Base-by-base conservation (phyloP, 2,329 filamentous ascomycete species). In the Clonostachys rhizophaga region DNA sequence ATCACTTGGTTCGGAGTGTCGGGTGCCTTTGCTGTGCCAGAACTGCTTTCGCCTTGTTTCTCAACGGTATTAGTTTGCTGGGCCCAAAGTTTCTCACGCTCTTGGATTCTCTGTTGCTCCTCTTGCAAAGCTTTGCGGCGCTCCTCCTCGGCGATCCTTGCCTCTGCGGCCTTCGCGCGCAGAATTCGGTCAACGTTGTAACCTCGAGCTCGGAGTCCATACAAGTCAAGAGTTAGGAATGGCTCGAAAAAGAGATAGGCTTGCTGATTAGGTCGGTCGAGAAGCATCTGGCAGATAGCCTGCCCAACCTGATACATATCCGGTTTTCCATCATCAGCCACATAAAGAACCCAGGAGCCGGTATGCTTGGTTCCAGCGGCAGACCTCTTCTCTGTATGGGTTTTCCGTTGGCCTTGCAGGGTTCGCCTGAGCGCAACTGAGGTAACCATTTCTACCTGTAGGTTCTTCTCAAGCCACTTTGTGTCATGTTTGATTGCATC, bases 181-280 rank as follows among this genome's bases (percentile, higher is more conserved):
- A 99, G 75, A 52, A 99, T 97, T 44, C 94, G 86, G 59, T 96
- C 90, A 37, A 99, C 94, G 55, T 99, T 97, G 73, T 96, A 97
- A 2, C 94, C 94, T 53, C 94, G 89, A 50, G 84, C 83, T 57
- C 89, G 85, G 39, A 99, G 71, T 45, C 91, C 85, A 42, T 87
- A 79, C 20, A 99, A 75, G 55, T 92, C 89, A 9, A 94, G 84
- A 49, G 88, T 92, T 36, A 99, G 71, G 52, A 99, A 86, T 46
- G 90, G 91, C 66, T 97, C 94, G 47, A 99, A 83, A 46, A 94
- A 92, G 47, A 96, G 79, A 47, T 89, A 90, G 3, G 92, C 91
- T 60, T 95, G 88, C 58, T 95, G 88, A 53, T 89, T 92, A 8
- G 92, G 91, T 18, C 90, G 81, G 45, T 82, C 81, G 43, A 99